Evolutionary conservation across 805 yeast genomes (phyloP).

Genomic region (Hanseniaspora guilliermondii): DNA sequence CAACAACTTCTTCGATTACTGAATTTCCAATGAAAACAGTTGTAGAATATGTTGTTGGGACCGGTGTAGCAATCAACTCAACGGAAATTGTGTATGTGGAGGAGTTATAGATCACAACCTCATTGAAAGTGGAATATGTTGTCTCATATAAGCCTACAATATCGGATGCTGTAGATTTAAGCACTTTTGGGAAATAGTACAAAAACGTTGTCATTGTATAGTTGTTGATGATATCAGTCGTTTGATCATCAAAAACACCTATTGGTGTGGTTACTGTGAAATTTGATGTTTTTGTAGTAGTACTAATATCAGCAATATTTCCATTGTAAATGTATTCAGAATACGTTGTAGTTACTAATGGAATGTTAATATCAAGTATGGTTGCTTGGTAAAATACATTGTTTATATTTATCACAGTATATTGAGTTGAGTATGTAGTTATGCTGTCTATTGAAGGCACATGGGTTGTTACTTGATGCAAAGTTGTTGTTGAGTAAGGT

Average conservation of each 20-base stretch:
- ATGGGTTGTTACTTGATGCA: not conserved
- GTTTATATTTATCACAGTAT: not conserved
- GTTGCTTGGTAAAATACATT: not conserved
- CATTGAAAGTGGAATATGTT: not conserved
- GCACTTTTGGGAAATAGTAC: not conserved
- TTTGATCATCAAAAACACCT: not conserved
- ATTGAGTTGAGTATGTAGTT: not conserved
- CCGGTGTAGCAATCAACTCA: not conserved
- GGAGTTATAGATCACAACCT: not conserved
- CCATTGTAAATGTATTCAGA: not conserved
- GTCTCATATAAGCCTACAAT: not conserved
- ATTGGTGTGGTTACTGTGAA: not conserved
- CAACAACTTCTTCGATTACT: not conserved
- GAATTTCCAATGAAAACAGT: not conserved
- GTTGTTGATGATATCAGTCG: not conserved
- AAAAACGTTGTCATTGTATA: not conserved
- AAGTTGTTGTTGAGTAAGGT: constrained; percentile 18
- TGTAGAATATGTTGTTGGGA: not conserved
- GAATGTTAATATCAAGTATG: not conserved
- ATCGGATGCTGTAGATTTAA: not conserved
- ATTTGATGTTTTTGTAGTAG: not conserved
- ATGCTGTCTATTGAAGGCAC: not conserved
- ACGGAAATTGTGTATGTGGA: not conserved
- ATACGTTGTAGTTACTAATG: not conserved
- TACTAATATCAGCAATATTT: not conserved